phyloP scores from a whole-genome alignment of 116 monocot species.

The Zostera marina region DNA sequence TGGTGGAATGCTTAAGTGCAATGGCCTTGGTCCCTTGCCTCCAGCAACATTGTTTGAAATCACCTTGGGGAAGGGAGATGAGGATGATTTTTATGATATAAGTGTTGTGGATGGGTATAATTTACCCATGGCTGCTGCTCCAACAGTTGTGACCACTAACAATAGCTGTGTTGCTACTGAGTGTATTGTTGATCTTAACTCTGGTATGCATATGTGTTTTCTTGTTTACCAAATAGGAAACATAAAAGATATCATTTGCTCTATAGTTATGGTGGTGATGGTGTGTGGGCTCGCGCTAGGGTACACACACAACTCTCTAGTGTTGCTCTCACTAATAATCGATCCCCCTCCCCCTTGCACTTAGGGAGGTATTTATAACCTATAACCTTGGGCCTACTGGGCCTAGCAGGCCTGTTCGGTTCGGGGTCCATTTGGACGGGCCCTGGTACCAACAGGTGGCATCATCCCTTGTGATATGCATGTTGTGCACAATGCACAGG shows the following conservation, averaged over 20 bases:
- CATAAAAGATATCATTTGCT: not conserved
- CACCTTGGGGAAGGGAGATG: conserved; percentile 30
- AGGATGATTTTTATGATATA: conserved; percentile 54
- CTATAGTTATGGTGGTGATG: no score
- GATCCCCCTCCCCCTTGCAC: no score
- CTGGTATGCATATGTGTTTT: conserved; percentile 16
- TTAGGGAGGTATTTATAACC: no score
- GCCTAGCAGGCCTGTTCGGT: no score
- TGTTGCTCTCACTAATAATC: no score
- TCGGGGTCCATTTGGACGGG: no score
- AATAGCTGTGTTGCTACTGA: conserved; percentile 37
- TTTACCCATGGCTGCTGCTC: conserved; percentile 37
- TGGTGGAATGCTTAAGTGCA: conserved; percentile 52
- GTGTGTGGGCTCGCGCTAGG: no score
- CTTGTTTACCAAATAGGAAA: not conserved
- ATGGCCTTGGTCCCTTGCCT: conserved; percentile 33
- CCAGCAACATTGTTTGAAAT: conserved; percentile 71
- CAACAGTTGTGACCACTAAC: conserved; percentile 8
- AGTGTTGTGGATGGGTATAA: conserved; percentile 86
- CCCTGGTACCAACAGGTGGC: no score
- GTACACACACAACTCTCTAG: no score
- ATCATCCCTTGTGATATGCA: no score
- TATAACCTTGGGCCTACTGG: no score
- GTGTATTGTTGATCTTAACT: conserved; percentile 41
- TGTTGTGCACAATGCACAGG: no score